Evolutionary conservation across 305 asterid species (phyloP).

Genomic region (Fraxinus nigra): DNA sequence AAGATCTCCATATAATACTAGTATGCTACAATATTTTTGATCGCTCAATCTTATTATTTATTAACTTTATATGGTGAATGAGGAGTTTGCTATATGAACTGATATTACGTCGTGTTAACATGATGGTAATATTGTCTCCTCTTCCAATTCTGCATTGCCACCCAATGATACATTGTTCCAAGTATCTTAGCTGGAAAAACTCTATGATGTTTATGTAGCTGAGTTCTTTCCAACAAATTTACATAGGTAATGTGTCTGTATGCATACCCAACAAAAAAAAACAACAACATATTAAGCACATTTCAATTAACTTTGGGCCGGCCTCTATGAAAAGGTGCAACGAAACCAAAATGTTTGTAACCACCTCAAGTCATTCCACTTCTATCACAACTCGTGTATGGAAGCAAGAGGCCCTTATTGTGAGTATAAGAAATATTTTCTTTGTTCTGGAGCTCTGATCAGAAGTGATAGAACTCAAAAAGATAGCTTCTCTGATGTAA

Average conservation of each 20-base stretch:
- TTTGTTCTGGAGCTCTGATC: not conserved
- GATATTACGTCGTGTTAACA: not conserved
- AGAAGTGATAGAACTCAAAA: not conserved
- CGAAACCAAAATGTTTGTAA: not conserved
- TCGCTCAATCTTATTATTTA: not conserved
- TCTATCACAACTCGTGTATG: not conserved
- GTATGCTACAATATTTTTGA: constrained; percentile 10
- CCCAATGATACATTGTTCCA: not conserved
- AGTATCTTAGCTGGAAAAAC: not conserved
- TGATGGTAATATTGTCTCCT: not conserved
- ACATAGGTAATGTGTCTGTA: not conserved
- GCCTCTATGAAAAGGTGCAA: not conserved
- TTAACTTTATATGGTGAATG: not conserved
- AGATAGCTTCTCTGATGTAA: not conserved
- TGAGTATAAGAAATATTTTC: not conserved
- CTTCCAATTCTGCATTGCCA: not conserved
- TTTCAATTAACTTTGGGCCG: not conserved
- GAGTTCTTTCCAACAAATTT: not conserved
- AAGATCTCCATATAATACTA: not conserved
- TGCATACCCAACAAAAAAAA: not conserved
- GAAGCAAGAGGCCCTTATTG: not conserved
- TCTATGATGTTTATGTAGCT: not conserved
- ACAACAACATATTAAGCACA: not conserved
- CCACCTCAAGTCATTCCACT: not conserved
- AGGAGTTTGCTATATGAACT: constrained; percentile 1